A percentile compares a stretch with the other conserved stretches of the same genome.
Conservation (phyloP, 202 grass and related monocot genomes). For the Panicum virgatum region DNA sequence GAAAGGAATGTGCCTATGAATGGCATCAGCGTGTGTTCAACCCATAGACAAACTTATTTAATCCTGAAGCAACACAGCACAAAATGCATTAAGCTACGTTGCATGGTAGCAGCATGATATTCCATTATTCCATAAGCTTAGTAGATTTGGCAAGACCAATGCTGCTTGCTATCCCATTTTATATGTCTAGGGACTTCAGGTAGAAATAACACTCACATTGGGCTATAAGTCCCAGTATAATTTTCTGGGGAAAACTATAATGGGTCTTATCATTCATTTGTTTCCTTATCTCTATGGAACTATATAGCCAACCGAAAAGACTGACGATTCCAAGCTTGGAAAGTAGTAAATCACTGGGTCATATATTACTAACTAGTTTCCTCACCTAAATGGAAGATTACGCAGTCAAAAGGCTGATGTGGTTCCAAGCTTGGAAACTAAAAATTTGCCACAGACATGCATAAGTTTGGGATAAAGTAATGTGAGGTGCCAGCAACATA, state of each 20-base stretch:
- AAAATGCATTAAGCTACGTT: neutral
- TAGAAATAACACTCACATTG: neutral
- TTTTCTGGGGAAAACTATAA: neutral
- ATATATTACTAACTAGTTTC: constrained; percentile 13
- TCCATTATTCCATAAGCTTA: neutral
- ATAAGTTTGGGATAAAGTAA: constrained; percentile 3
- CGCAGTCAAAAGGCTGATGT: neutral
- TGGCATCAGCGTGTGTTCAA: neutral
- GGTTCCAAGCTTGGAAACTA: neutral
- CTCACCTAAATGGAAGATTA: neutral
- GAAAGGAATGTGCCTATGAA: neutral
- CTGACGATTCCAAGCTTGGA: neutral
- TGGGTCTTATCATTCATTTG: neutral
- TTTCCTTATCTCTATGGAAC: neutral
- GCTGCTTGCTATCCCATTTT: neutral
- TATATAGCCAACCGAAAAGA: neutral
- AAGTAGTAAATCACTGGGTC: neutral
- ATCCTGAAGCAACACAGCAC: neutral
- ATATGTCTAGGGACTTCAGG: neutral
- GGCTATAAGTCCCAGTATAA: constrained; percentile 2
- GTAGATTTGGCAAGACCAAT: constrained; percentile 17
- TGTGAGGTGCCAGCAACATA: constrained; percentile 32
- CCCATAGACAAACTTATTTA: neutral
- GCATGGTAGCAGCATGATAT: neutral
- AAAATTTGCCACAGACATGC: neutral